A percentile compares a stretch with the other conserved stretches of the same genome.
Conservation (phyloP, 495 filamentous ascomycete genomes). For the Pseudotulostoma volvatum region DNA sequence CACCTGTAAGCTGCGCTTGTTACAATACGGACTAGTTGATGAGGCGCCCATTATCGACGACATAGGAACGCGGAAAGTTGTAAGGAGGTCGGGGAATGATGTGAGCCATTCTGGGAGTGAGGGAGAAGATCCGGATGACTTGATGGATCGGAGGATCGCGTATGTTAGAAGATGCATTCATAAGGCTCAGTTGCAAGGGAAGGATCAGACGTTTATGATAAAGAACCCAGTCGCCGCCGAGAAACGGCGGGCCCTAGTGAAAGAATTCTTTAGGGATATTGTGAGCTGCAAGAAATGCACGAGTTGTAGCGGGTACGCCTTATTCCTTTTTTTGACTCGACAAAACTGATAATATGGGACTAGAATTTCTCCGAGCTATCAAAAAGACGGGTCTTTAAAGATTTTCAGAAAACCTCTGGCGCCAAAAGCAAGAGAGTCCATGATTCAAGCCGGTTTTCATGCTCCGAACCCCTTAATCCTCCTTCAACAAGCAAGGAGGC, state of each 20-base stretch:
- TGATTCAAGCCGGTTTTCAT: constrained; percentile 52
- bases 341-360: constrained; percentile 10
- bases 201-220: constrained; percentile 36
- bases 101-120: constrained; percentile 35
- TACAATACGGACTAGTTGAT: constrained; percentile 68
- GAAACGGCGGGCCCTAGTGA: constrained; percentile 55
- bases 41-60: constrained; percentile 53
- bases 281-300: constrained; percentile 46
- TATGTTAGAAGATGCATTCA: constrained; percentile 55
- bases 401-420: constrained; percentile 75
- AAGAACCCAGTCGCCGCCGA: constrained; percentile 74
- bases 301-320: constrained; percentile 50
- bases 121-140: constrained; percentile 39
- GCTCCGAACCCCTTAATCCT: constrained; percentile 44
- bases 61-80: constrained; percentile 23
- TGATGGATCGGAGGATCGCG: constrained; percentile 48
- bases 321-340: background rate
- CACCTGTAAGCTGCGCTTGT: constrained; percentile 68
- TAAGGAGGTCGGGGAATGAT: constrained; percentile 17
- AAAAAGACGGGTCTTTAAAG: constrained; percentile 77
- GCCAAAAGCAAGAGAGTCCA: constrained; percentile 53
- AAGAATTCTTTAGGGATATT: constrained; percentile 62
- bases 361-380: constrained; percentile 58
- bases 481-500: constrained; percentile 24
- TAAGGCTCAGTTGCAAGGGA: constrained; percentile 28